Percentiles rank a stretch among this genome's conserved stretches.
These are phyloP conservation scores for Peronosclerospora sorghi DNA, from an alignment of 352 stramenopile species.

Conservation along the genomic window DNA sequence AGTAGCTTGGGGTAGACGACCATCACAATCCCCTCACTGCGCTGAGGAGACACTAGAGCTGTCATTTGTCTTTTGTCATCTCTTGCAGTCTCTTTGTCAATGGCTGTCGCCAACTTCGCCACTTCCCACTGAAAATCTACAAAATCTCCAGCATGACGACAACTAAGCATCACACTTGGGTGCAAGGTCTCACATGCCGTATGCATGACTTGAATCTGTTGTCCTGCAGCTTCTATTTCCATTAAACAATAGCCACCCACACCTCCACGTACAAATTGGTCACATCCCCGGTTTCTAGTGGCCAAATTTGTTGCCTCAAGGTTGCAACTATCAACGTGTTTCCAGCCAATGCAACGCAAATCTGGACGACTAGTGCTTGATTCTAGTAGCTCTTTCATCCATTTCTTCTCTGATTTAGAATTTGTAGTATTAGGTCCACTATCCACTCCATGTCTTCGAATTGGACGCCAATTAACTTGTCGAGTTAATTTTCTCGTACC, in stretches of 20 bases:
- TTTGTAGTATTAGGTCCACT: too few relatives aligned
- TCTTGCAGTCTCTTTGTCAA: slow-evolving; percentile 7
- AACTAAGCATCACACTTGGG: slow-evolving; percentile 29
- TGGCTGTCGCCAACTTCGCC: slow-evolving; percentile 2
- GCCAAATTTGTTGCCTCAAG: slow-evolving; percentile 14
- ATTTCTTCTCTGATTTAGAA: neutral
- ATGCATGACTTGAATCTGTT: slow-evolving; percentile 29
- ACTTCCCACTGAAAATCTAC: slow-evolving; percentile 24
- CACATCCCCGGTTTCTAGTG: slow-evolving; percentile 28
- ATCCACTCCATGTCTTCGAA: slow-evolving; percentile 11
- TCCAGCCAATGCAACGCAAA: slow-evolving; percentile 37
- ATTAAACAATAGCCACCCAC: slow-evolving; percentile 42
- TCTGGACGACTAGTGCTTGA: slow-evolving; percentile 8
- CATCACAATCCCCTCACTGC: slow-evolving; percentile 35
- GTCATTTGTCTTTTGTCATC: neutral
- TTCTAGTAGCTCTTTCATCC: slow-evolving; percentile 8
- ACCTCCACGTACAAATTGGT: slow-evolving; percentile 25
- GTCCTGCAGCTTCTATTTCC: slow-evolving; percentile 20
- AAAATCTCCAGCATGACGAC: slow-evolving; percentile 34
- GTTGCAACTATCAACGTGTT: slow-evolving; percentile 34
- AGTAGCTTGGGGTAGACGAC: slow-evolving; percentile 46
- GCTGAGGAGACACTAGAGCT: neutral
- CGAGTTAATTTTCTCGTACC: slow-evolving; percentile 4
- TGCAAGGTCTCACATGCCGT: slow-evolving; percentile 24
- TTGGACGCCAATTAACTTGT: slow-evolving; percentile 5